phyloP scores from a whole-genome alignment of 2,329 filamentous ascomycete genomes.

The Mollisiaceae sp. region DNA sequence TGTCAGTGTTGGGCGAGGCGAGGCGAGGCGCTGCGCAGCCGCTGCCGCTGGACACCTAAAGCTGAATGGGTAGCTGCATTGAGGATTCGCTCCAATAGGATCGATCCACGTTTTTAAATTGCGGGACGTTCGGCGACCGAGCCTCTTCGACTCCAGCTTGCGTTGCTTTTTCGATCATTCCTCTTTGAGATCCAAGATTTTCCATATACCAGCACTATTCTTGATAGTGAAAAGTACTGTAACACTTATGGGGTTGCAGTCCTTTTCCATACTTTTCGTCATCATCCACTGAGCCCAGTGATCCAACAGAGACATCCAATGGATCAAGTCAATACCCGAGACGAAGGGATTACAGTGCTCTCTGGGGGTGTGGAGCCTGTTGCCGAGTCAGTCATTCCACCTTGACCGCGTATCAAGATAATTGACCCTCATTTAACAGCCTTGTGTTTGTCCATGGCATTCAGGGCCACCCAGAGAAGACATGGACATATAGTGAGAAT shows the following conservation, averaged over 20 bases:
- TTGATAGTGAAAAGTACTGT: background rate
- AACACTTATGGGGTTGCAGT: slow-evolving; percentile 7
- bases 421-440: slow-evolving; percentile 8
- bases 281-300: slow-evolving; percentile 8
- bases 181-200: slow-evolving; percentile 9
- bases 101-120: slow-evolving; percentile 10
- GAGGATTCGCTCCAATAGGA: slow-evolving; percentile 8
- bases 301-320: slow-evolving; percentile 10
- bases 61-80: background rate
- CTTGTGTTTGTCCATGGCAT: slow-evolving; percentile 20
- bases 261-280: slow-evolving; percentile 5
- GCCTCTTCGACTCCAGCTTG: slow-evolving; percentile 4
- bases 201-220: slow-evolving; percentile 3
- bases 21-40: no score
- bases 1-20: background rate
- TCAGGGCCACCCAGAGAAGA: slow-evolving; percentile 18
- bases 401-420: slow-evolving; percentile 10
- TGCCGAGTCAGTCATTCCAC: slow-evolving; percentile 13
- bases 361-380: slow-evolving; percentile 13
- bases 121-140: slow-evolving; percentile 1
- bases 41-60: slow-evolving; percentile 2
- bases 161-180: background rate
- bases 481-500: slow-evolving; percentile 18
- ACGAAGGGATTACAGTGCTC: slow-evolving; percentile 11
- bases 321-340: slow-evolving; percentile 11